Evolutionary conservation across 495 filamentous ascomycete genomes (phyloP), one percentile per base, ranked within the genome.

Genomic region (Penicillium egyptiacum): DNA sequence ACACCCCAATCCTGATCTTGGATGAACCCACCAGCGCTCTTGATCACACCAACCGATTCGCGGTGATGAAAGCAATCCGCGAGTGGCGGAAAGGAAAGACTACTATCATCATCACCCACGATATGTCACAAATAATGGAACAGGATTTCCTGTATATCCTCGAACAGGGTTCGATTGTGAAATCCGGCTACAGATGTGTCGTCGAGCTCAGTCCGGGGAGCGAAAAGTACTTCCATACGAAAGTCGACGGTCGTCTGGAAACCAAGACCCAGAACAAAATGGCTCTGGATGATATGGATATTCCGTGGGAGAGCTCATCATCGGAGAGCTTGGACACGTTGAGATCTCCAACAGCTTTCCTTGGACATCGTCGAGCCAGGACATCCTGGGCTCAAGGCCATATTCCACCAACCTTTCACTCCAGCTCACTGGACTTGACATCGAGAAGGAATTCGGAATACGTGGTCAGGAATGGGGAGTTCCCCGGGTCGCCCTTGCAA

Each of bases 21-120:
- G 91, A 96, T 61, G 92, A 96, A 65, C 87, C 87, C 6, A 96
- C 90, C 1, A 87, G 85, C 62, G 88, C 91, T 22, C 70, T 96
- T 22, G 92, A 96, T 65, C 81, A 84, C 8, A 81, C 81, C 41
- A 88, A 84, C 55, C 89, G 92, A 65, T 74, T 76, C 25, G 75
- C 86, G 14, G 72, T 96, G 43, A 88, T 94, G 69, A 83, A 86
- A 4, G 85, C 84, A 1, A 74, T 96, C 51, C 85, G 91, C 39
- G 78, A 80, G 53, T 89, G 85, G 61, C 79, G 88, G 1, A 76
- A 79, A 50, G 87, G 86, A 10, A 84, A 88, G 46, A 96, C 91
- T 0, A 91, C 90, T 1, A 85, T 96, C 50, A 87, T 91, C 20
- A 89, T 96, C 64, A 97, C 94, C 0, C 94, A 98, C 62, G 91